Evolutionary conservation across 306 rosid genomes (phyloP).

Genomic region (Acacia melanoxylon): DNA sequence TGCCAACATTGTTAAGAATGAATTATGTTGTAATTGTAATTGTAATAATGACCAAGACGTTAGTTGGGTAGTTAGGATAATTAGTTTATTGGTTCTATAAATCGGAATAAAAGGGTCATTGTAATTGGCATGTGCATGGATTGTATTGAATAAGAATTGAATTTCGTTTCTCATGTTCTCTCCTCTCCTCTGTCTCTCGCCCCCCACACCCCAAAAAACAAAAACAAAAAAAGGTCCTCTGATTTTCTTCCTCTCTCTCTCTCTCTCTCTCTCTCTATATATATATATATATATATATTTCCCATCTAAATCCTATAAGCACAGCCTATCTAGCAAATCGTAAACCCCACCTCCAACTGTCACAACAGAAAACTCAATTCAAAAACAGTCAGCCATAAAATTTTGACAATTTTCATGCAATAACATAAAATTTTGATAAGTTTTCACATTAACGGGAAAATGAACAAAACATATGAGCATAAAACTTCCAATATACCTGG

Average conservation of each 20-base stretch:
- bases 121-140: background rate
- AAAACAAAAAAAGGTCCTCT: too few species aligned
- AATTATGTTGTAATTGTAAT: background rate
- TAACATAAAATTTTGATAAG: constrained; percentile 7
- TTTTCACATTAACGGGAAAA: background rate
- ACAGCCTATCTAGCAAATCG: background rate
- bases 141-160: too few species aligned
- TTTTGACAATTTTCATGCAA: constrained; percentile 14
- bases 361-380: background rate
- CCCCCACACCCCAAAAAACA: too few species aligned
- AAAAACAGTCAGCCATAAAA: constrained; percentile 4
- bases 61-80: background rate
- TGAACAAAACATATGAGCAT: background rate
- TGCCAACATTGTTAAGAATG: constrained; percentile 7
- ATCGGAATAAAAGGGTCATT: background rate
- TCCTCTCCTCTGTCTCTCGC: too few species aligned
- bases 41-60: background rate
- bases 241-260: too few species aligned
- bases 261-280: too few species aligned
- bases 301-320: background rate
- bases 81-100: too few species aligned
- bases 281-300: too few species aligned
- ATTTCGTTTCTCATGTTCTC: too few species aligned
- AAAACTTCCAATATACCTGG: constrained; percentile 49
- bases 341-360: background rate